Evolutionary conservation across 2,329 filamentous ascomycete species (phyloP), one percentile per base, ranked within the genome.

Genomic region (Phialocephala sp.): DNA sequence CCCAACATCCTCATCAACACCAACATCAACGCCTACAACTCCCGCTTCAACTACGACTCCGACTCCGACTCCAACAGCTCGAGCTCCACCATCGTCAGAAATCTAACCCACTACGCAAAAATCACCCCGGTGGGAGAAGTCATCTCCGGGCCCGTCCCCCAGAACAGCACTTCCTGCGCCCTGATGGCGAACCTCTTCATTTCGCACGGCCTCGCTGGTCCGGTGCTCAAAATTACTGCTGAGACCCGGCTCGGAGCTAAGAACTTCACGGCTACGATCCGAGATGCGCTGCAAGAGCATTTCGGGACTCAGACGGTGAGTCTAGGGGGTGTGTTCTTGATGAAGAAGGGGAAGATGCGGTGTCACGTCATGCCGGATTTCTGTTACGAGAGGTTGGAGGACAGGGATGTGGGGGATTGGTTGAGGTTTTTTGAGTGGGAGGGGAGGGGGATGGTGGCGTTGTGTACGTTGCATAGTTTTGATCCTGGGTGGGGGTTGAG

Each of bases 311-410:
- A 70, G 27, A 70, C 74, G 0, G 66, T 83, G 18, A 80, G 78
- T 60, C 58, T 83, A 0, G 80, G 80, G 0, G 80, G 80, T 0
- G 78, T 77, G 0, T 81, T 82, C 61, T 59, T 82, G 3, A 70
- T 82, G 43, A 77, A 76, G 58, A 67, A 70, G 0, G 80, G 80
- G 0, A 78, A 70, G 22, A 74, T 77, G 5, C 77, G 73, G 6
- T 75, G 79, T 12, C 80, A 83, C 66, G 76, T 82, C 14, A 82
- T 82, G 80, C 80, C 80, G 1, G 80, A 81, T 66, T 82, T 82
- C 52, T 36, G 68, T 0, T 60, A 73, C 18, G 55, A 63, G 5
- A 63, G 72, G 1, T 60, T 72, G 35, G 79, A 81, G 59, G 59
- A 66, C 1, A 65, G 74, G 20, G 71, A 77, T 2, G 60, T 81